Evolutionary conservation across 495 filamentous ascomycete genomes (phyloP), one percentile per base, ranked within the genome.

Genomic region (Polyplosphaeria fusca): DNA sequence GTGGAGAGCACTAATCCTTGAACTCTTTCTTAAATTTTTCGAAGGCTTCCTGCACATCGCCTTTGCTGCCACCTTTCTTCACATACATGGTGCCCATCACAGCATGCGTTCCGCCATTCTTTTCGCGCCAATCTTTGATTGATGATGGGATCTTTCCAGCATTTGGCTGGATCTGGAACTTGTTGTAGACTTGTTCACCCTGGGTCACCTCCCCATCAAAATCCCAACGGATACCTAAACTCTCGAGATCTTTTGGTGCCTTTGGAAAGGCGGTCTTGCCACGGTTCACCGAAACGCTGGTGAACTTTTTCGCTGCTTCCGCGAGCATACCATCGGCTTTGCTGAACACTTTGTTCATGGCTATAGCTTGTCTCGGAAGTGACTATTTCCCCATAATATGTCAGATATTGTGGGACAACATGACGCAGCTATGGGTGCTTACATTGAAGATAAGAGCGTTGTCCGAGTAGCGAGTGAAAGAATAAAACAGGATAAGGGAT

Each of bases 41-140:
- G 18, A 42, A 9, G 39, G 39, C 39, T 19, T 42, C 24, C 7
- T 11, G 9, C 39, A 42, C 39, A 9, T 47, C 44, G 5, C 9
- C 12, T 18, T 47, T 24, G 13, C 13, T 47, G 13, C 5, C 25
- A 47, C 18, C 25, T 18, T 47, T 28, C 44, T 47, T 47, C 20
- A 47, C 25, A 11, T 7, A 18, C 20, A 47, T 18, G 5, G 19
- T 28, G 13, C 5, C 18, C 12, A 47, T 47, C 11, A 47, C 44
- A 20, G 44, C 44, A 47, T 47, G 44, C 12, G 44, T 47, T 26
- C 44, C 44, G 19, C 44, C 44, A 28, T 47, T 47, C 44, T 24
- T 28, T 47, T 47, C 44, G 12, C 44, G 12, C 44, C 44, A 47
- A 28, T 28, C 20, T 18, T 25, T 28, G 9, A 28, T 20, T 24